A percentile compares a stretch with the other conserved stretches of the same genome.
These are phyloP conservation scores for Penicillium expansum DNA, from an alignment of 2,329 filamentous ascomycete species.

Conservation along the genomic window DNA sequence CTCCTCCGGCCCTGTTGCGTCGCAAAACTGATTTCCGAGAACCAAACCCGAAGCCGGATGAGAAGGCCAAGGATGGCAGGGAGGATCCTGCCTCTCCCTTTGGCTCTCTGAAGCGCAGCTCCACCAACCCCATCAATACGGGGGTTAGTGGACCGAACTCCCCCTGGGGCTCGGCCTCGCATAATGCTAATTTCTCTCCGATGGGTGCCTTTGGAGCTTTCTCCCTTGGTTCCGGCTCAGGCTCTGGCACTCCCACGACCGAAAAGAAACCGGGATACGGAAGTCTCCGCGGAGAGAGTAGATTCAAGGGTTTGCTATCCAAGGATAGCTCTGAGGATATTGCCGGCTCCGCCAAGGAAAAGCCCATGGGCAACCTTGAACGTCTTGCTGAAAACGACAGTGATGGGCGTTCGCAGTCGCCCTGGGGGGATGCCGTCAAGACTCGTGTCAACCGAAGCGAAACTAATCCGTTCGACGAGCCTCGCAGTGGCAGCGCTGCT, in stretches of 20 bases:
- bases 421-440: conserved; percentile 51
- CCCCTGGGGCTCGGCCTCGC: conserved; percentile 60
- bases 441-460: conserved; percentile 49
- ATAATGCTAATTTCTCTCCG: conserved; percentile 62
- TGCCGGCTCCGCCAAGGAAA: conserved; percentile 52
- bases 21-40: conserved; percentile 63
- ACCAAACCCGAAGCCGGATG: conserved; percentile 44
- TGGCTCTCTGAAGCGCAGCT: conserved; percentile 56
- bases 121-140: conserved; percentile 53
- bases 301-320: conserved; percentile 78
- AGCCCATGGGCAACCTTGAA: conserved; percentile 52
- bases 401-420: conserved; percentile 47
- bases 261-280: conserved; percentile 72
- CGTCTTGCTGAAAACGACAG: conserved; percentile 53
- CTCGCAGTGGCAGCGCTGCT: conserved; percentile 61
- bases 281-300: conserved; percentile 70
- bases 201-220: conserved; percentile 92
- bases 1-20: conserved; percentile 59
- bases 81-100: conserved; percentile 48
- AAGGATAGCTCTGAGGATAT: conserved; percentile 72
- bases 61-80: conserved; percentile 50
- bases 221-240: conserved; percentile 57
- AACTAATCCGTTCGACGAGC: conserved; percentile 52
- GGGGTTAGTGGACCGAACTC: conserved; percentile 50
- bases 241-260: conserved; percentile 52